Conservation (phyloP, 805 yeast genomes). For the Sugiyamaella americana region DNA sequence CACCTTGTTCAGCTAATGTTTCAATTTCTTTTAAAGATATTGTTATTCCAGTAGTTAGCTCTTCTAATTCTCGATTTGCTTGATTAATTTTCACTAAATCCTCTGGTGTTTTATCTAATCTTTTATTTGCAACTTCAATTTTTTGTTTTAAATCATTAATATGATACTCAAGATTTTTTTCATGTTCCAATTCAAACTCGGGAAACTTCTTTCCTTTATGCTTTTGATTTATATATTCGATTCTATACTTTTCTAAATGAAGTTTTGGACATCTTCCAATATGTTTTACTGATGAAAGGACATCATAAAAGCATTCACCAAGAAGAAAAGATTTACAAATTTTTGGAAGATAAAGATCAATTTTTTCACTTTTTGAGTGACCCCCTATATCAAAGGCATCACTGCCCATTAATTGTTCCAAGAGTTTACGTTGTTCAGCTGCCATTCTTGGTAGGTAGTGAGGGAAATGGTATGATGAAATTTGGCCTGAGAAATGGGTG, state of each 20-base stretch:
- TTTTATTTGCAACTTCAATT: constrained; percentile 53
- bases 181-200: constrained; percentile 43
- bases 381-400: constrained; percentile 28
- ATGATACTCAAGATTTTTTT: constrained; percentile 45
- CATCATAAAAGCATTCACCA: constrained; percentile 80
- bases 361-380: constrained; percentile 28
- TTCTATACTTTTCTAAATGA: constrained; percentile 67
- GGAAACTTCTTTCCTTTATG: constrained; percentile 38
- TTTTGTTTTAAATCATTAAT: constrained; percentile 62
- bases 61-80: constrained; percentile 24
- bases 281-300: constrained; percentile 75
- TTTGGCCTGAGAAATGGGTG: too few relatives aligned
- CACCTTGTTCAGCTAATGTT: constrained; percentile 44
- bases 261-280: constrained; percentile 72
- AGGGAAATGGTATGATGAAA: too few relatives aligned
- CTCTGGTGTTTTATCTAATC: constrained; percentile 68
- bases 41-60: constrained; percentile 56
- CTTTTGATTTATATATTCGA: constrained; percentile 48
- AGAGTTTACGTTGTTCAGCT: constrained; percentile 65
- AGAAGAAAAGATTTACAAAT: constrained; percentile 80
- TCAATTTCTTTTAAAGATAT: constrained; percentile 62
- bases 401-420: constrained; percentile 78
- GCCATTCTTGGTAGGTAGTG: too few relatives aligned
- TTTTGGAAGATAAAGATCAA: constrained; percentile 47
- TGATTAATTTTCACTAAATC: constrained; percentile 47